A percentile compares a stretch with the other conserved stretches of the same genome.
Conservation (phyloP, 2,329 filamentous ascomycete species). For the Diaporthe citri region DNA sequence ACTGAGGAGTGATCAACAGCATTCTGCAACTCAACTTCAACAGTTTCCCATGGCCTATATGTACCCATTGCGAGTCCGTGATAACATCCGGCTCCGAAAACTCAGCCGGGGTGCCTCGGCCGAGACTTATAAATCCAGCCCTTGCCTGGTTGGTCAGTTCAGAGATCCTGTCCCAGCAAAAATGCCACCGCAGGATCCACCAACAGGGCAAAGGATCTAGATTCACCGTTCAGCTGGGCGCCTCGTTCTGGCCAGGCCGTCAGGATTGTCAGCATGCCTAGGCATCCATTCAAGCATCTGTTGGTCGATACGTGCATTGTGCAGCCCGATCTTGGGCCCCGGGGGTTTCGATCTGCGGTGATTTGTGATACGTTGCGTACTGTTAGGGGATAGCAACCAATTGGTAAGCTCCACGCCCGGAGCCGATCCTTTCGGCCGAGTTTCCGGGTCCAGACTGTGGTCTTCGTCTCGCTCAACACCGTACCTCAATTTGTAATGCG, state of each 20-base stretch:
- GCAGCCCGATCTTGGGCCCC: not conserved
- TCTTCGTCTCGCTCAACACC: not conserved
- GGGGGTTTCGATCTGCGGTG: not conserved
- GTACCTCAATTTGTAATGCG: not conserved
- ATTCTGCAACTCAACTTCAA: not conserved
- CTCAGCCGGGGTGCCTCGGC: not conserved
- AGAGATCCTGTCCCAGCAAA: not conserved
- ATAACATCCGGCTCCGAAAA: not conserved
- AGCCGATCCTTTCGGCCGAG: not conserved
- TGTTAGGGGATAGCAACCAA: too few species aligned
- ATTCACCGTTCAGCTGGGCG: not conserved
- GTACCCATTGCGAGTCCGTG: not conserved
- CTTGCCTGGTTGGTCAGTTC: not conserved
- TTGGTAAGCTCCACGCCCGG: too few species aligned
- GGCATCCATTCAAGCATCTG: not conserved
- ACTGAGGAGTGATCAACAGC: not conserved
- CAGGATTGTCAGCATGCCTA: not conserved
- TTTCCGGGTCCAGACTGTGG: not conserved
- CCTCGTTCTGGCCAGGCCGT: constrained; percentile 2
- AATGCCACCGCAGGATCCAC: constrained; percentile 1
- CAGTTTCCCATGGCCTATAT: not conserved
- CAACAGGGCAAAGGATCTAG: not conserved
- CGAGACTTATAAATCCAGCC: constrained; percentile 15
- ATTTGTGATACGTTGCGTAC: not conserved
- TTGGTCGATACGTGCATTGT: not conserved